phyloP scores from a whole-genome alignment of 345 rosid genomes.

The Populus alba region DNA sequence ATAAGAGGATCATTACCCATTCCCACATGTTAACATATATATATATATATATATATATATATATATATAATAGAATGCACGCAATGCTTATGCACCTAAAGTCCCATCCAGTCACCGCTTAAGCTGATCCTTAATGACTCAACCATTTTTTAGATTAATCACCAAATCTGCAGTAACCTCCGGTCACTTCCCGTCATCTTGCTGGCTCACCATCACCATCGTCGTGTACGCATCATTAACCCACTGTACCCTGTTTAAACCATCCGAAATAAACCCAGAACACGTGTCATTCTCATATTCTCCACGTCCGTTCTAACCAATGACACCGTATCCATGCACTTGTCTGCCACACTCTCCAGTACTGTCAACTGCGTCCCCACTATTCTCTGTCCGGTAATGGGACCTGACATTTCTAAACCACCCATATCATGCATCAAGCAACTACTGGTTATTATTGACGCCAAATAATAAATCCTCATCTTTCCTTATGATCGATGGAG shows the following conservation, averaged over 20 bases:
- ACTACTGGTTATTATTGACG: background rate
- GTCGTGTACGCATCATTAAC: slow-evolving; percentile 61
- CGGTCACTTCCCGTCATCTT: background rate
- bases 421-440: background rate
- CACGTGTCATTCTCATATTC: slow-evolving; percentile 56
- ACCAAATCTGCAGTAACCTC: slow-evolving; percentile 43
- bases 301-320: slow-evolving; percentile 39
- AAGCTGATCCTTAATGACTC: no score
- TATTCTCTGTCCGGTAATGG: background rate
- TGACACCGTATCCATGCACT: slow-evolving; percentile 34
- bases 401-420: background rate
- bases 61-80: no score
- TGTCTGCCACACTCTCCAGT: slow-evolving; percentile 53
- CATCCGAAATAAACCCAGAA: slow-evolving; percentile 61
- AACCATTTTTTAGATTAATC: background rate
- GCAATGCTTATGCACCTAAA: no score
- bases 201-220: slow-evolving; percentile 32
- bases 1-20: no score
- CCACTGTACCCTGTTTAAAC: slow-evolving; percentile 49
- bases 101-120: no score
- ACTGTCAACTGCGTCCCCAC: slow-evolving; percentile 65
- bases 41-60: no score
- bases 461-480: no score
- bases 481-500: no score
- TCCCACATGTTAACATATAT: no score